Evolutionary conservation across 1,139 yeast species (phyloP).

Genomic region (Saccharomyces pastorianus): DNA sequence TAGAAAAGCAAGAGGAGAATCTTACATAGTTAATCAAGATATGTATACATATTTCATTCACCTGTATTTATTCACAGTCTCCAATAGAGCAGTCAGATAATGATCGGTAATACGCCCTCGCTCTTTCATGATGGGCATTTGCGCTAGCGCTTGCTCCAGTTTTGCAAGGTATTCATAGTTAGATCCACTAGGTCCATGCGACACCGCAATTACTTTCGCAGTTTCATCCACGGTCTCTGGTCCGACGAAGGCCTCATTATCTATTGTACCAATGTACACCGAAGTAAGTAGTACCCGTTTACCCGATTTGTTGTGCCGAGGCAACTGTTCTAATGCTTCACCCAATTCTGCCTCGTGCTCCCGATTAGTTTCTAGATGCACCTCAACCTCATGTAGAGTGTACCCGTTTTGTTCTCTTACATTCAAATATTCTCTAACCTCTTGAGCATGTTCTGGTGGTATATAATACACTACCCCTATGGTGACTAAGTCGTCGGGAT

Average conservation of each 20-base stretch:
- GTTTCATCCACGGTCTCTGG: slow-evolving; percentile 57
- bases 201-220: slow-evolving; percentile 48
- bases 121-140: not conserved
- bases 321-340: slow-evolving; percentile 25
- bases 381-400: slow-evolving; percentile 59
- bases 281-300: slow-evolving; percentile 45
- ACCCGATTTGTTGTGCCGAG: slow-evolving; percentile 32
- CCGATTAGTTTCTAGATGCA: slow-evolving; percentile 41
- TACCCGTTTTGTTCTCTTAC: slow-evolving; percentile 87
- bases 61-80: slow-evolving; percentile 17
- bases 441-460: slow-evolving; percentile 52
- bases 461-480: slow-evolving; percentile 84
- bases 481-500: slow-evolving; percentile 46
- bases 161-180: slow-evolving; percentile 59
- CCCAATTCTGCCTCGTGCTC: slow-evolving; percentile 19
- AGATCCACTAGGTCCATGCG: slow-evolving; percentile 74
- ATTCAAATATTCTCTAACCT: slow-evolving; percentile 63
- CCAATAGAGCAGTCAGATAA: slow-evolving; percentile 18
- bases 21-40: not conserved
- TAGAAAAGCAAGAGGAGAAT: not conserved
- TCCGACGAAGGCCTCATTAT: slow-evolving; percentile 75
- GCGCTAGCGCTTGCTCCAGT: not conserved
- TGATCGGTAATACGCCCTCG: slow-evolving; percentile 6
- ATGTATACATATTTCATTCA: not conserved
- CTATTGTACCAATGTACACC: slow-evolving; percentile 78